A percentile compares a stretch with the other conserved stretches of the same genome.
These are phyloP conservation scores for Jatropha podagrica DNA, from an alignment of 441 rosid species.

Conservation along the genomic window DNA sequence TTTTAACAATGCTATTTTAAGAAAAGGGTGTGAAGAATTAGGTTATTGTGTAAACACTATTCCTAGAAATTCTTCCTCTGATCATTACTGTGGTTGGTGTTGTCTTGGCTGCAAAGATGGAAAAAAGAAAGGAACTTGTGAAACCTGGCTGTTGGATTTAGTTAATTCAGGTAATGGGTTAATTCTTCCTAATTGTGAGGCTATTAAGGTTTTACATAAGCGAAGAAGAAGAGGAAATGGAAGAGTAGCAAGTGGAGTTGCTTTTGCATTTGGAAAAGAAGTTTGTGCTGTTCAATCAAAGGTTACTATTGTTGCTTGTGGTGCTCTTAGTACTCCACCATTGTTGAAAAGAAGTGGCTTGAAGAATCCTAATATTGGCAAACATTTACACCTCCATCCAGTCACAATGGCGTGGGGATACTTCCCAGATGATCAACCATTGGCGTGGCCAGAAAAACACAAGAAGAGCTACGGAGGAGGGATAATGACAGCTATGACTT, in stretches of 20 bases:
- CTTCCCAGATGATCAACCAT: slow-evolving; percentile 40
- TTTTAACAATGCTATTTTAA: slow-evolving; percentile 59
- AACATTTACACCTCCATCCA: slow-evolving; percentile 69
- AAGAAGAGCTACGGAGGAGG: slow-evolving; percentile 82
- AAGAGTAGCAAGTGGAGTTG: slow-evolving; percentile 51
- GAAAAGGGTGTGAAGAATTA: slow-evolving; percentile 72
- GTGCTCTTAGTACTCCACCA: slow-evolving; percentile 66
- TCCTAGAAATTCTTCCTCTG: slow-evolving; percentile 61
- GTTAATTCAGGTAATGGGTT: slow-evolving; percentile 70
- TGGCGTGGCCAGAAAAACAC: slow-evolving; percentile 41
- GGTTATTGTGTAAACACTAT: slow-evolving; percentile 55
- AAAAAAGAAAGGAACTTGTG: slow-evolving; percentile 61
- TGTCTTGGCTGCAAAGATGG: slow-evolving; percentile 85
- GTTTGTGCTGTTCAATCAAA: slow-evolving; percentile 56
- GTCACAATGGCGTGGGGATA: slow-evolving; percentile 90
- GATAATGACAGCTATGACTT: slow-evolving; percentile 78
- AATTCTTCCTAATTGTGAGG: slow-evolving; percentile 71
- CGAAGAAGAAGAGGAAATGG: slow-evolving; percentile 26
- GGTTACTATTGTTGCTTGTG: slow-evolving; percentile 69
- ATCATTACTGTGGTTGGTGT: slow-evolving; percentile 87
- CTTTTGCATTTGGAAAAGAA: slow-evolving; percentile 38
- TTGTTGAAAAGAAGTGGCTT: slow-evolving; percentile 63
- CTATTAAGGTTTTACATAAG: slow-evolving; percentile 45
- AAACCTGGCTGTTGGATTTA: slow-evolving; percentile 83
- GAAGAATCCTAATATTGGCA: slow-evolving; percentile 62